phyloP scores from a whole-genome alignment of 2,329 filamentous ascomycete species.

The Cladosporium sp. region DNA sequence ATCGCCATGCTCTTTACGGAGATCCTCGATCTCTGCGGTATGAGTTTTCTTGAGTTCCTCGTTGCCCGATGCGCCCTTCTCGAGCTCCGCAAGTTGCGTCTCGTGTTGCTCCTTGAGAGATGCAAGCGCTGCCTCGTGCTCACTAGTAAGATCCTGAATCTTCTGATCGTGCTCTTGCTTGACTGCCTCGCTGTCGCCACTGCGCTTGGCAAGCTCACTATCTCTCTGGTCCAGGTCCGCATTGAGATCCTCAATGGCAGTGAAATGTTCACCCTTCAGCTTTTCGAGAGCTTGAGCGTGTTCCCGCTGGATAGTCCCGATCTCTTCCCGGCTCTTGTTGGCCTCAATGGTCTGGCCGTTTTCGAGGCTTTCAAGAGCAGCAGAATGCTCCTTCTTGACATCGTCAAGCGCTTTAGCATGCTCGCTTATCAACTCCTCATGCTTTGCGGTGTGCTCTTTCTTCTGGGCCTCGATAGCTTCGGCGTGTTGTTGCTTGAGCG shows the following conservation, averaged over 20 bases:
- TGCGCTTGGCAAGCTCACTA: slow-evolving; percentile 5
- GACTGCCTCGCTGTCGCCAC: neutral
- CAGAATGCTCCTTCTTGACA: slow-evolving; percentile 26
- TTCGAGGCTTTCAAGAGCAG: slow-evolving; percentile 8
- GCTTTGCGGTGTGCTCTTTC: slow-evolving; percentile 15
- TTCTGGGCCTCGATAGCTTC: slow-evolving; percentile 13
- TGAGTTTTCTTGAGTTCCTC: slow-evolving; percentile 17
- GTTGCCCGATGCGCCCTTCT: neutral
- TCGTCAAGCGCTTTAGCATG: slow-evolving; percentile 20
- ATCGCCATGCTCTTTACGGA: slow-evolving; percentile 19
- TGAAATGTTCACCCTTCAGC: slow-evolving; percentile 19
- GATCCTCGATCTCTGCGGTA: slow-evolving; percentile 8
- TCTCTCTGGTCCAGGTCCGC: slow-evolving; percentile 17
- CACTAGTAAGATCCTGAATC: neutral
- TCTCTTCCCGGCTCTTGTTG: neutral
- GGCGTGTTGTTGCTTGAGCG: slow-evolving; percentile 17
- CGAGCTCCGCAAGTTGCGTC: neutral
- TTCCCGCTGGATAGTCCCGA: slow-evolving; percentile 15
- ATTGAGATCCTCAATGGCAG: slow-evolving; percentile 19
- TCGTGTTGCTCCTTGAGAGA: slow-evolving; percentile 13
- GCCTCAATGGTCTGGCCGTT: slow-evolving; percentile 8
- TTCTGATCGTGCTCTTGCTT: neutral
- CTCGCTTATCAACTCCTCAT: neutral
- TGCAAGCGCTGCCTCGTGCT: slow-evolving; percentile 19
- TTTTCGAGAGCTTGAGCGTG: slow-evolving; percentile 16